A percentile compares a stretch with the other conserved stretches of the same genome.
Evolutionary conservation across 2,329 filamentous ascomycete species (phyloP).

Genomic region (Apiospora malaysiana): DNA sequence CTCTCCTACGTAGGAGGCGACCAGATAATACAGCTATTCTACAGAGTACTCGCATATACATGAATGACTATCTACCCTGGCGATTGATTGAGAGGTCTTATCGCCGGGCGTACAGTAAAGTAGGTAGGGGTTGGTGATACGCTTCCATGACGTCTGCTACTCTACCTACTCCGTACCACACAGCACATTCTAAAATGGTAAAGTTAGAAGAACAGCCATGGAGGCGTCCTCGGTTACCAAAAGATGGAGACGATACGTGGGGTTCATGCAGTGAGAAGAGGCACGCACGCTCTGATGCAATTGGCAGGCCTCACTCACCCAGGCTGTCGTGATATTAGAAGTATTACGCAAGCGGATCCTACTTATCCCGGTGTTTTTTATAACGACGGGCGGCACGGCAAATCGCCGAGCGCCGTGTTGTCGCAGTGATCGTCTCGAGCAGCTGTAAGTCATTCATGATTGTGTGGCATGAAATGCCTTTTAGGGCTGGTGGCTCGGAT

Average conservation of each 20-base stretch:
- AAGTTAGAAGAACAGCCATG: too few relatives aligned
- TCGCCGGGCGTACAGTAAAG: not conserved
- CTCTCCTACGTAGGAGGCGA: not conserved
- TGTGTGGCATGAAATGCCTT: too few relatives aligned
- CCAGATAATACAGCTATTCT: not conserved
- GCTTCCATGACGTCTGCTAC: not conserved
- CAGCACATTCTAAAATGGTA: not conserved
- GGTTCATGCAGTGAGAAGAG: not conserved
- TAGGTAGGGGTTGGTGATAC: too few relatives aligned
- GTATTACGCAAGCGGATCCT: not conserved
- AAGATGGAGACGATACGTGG: not conserved
- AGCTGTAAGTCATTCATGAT: not conserved
- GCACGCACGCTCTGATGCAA: not conserved
- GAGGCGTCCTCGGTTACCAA: not conserved
- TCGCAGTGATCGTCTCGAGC: not conserved
- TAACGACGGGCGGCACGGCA: not conserved
- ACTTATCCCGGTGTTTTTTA: not conserved
- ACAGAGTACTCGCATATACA: not conserved
- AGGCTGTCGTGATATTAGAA: not conserved
- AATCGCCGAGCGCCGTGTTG: not conserved
- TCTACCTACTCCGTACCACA: too few relatives aligned
- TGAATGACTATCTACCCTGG: not conserved
- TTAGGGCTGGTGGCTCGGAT: too few relatives aligned
- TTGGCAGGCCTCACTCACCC: not conserved
- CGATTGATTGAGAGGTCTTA: not conserved